Evolutionary conservation across 2,329 filamentous ascomycete genomes (phyloP).

Genomic region (Botrytis fragariae): DNA sequence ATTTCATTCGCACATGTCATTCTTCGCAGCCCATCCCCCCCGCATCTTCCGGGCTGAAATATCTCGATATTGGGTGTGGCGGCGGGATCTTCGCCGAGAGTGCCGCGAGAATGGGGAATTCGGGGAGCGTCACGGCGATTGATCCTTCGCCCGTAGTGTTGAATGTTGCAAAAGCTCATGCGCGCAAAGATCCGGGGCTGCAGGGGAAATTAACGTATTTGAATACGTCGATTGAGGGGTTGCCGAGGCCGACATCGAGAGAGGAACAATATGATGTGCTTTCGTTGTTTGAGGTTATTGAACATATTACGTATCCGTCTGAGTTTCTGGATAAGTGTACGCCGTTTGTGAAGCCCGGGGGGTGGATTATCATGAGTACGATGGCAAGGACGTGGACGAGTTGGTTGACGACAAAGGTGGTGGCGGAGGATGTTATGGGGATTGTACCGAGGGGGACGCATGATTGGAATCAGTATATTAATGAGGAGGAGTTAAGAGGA

Average conservation of each 20-base stretch:
- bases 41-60: conserved; percentile 52
- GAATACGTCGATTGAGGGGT: conserved; percentile 73
- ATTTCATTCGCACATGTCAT: conserved; percentile 79
- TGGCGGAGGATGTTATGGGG: conserved; percentile 82
- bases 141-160: conserved; percentile 76
- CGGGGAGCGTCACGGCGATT: conserved; percentile 67
- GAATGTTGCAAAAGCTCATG: conserved; percentile 72
- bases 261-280: conserved; percentile 70
- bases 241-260: conserved; percentile 45
- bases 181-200: conserved; percentile 69
- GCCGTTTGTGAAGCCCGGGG: conserved; percentile 79
- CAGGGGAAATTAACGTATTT: conserved; percentile 65
- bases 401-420: conserved; percentile 87
- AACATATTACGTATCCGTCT: conserved; percentile 78
- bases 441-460: conserved; percentile 93
- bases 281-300: conserved; percentile 89
- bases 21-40: conserved; percentile 49
- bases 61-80: conserved; percentile 92
- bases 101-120: conserved; percentile 66
- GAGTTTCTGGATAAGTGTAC: conserved; percentile 70
- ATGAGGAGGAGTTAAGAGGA: conserved; percentile 70
- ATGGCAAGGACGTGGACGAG: conserved; percentile 87
- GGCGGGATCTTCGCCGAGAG: conserved; percentile 95
- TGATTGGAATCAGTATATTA: conserved; percentile 95
- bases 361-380: conserved; percentile 89